Evolutionary conservation across 495 filamentous ascomycete species (phyloP), one percentile per base, ranked within the genome.

Genomic region (Bryoglossum gracile): DNA sequence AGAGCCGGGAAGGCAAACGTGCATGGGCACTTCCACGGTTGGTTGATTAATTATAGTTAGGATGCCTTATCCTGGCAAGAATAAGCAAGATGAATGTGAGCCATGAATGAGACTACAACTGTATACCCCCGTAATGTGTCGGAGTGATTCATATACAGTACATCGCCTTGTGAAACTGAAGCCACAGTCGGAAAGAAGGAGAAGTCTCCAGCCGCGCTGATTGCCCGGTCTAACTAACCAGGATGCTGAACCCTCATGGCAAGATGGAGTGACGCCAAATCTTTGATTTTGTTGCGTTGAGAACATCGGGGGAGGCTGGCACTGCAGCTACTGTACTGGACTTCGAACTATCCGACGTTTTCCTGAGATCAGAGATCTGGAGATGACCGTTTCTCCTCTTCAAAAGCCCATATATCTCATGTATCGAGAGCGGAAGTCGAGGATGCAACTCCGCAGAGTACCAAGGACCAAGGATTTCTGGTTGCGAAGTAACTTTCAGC

Each of bases 161-260:
- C 38, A 50, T 30, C 34, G 38, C 47, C 37, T 25, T 43, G 39
- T 38, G 23, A 32, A 43, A 43, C 41, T 14, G 41, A 43, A 43
- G 41, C 41, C 41, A 43, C 19, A 14, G 3, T 22, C 24, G 18
- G 41, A 22, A 18, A 22, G 14, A 17, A 36, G 38, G 24, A n/a
- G n/a, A 33, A 43, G 26, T 33, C 19, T 42, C 25, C 46, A 33
- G 46, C 36, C 18, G 47, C 36, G 40, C 36, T 26, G 16, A 33
- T n/a, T 22, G n/a, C n/a, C n/a, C n/a, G n/a, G 21, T 43, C 19
- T 39, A 37, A 43, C 47, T 50, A 28, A 50, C 47, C 38, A 21
- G 47, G 47, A 43, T 50, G 8, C 22, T 33, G 38, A 39, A 13
- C 17, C 26, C 22, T 34, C 4, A n/a, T 3, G 22, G 30, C n/a